Conservation (phyloP, 176 grass and related monocot species). For the Oryza meyeriana region DNA sequence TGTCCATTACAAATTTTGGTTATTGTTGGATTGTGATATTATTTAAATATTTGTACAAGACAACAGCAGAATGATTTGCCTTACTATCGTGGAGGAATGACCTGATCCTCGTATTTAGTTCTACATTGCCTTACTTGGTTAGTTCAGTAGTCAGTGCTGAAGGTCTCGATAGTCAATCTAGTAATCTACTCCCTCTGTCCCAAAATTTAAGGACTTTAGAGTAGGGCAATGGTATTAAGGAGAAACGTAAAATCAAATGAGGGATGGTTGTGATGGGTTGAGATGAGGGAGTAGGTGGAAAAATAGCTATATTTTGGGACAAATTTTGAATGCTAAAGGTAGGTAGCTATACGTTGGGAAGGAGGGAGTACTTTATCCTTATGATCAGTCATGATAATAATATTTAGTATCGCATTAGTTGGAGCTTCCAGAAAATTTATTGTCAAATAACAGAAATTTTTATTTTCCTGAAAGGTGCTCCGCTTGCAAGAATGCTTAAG, state of each 20-base stretch:
- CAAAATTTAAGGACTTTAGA: too few relatives aligned
- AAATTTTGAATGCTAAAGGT: too few relatives aligned
- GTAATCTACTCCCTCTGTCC: too few relatives aligned
- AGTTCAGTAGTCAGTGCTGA: background rate
- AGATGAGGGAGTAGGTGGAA: too few relatives aligned
- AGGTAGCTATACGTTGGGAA: too few relatives aligned
- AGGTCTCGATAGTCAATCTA: background rate
- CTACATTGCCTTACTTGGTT: background rate
- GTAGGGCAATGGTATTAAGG: too few relatives aligned
- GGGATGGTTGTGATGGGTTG: too few relatives aligned
- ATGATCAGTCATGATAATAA: background rate
- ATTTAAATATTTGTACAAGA: conserved; percentile 1
- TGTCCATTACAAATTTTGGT: background rate
- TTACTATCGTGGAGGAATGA: conserved; percentile 7
- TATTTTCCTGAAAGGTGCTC: conserved; percentile 64
- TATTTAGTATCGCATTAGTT: background rate
- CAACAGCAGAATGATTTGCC: background rate
- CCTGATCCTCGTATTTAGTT: background rate
- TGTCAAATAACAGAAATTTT: background rate
- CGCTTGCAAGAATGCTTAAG: conserved; percentile 96
- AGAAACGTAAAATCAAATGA: too few relatives aligned
- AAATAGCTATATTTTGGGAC: too few relatives aligned
- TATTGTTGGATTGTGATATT: background rate
- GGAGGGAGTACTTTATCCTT: background rate
- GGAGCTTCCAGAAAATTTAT: background rate